Base-by-base conservation (phyloP, 306 rosid species). In the Leucaena leucocephala region DNA sequence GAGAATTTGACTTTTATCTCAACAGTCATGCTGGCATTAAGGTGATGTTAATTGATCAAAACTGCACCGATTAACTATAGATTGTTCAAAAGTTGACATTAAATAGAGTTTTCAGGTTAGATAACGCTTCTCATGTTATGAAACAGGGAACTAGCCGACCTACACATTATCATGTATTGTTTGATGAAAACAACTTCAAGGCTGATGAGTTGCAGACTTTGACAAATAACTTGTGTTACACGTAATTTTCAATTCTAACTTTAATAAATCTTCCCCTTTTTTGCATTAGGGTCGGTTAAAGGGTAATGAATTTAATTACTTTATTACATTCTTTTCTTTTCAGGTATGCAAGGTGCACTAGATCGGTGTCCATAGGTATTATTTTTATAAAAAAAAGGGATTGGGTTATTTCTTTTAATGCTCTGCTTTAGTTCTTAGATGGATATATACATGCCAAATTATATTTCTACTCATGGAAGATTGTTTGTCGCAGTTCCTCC, bases 11-110 rank as follows among this genome's bases (percentile, higher is more conserved):
- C 68, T 90, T 90, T 74, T 88, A 86, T 55, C 88, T 90, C 19
- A 86, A 90, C 67, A 90, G 94, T 74, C 94, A 88, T 78, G 89
- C 92, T 8, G 94, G 86, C 40, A 88, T 85, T 17, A 87, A 88
- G 86, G 92, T 88, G n/a, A 11, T 38, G 17, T 15, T 9, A 38
- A 15, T 59, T 62, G 4, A 12, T 19, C 11, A 15, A 2, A 49
- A 36, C 38, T 17, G 19, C 16, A 9, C 17, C 14, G 2, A 17
- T 22, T 49, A 5, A 52, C 11, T 33, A 7, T 3, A 0, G 17
- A 42, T 42, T 68, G 50, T 10, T 68, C 3, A 33, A 45, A 5
- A 45, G 7, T 3, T 38, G 12, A 17, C 12, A 3, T 6, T 52
- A 17, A 17, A 2, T 17, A 2, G 10, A 6, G 3, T 6, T 27